Evolutionary conservation across 108 stramenopile genomes (phyloP), one percentile per base, ranked within the genome.

Genomic region (Nitzschia sp.): DNA sequence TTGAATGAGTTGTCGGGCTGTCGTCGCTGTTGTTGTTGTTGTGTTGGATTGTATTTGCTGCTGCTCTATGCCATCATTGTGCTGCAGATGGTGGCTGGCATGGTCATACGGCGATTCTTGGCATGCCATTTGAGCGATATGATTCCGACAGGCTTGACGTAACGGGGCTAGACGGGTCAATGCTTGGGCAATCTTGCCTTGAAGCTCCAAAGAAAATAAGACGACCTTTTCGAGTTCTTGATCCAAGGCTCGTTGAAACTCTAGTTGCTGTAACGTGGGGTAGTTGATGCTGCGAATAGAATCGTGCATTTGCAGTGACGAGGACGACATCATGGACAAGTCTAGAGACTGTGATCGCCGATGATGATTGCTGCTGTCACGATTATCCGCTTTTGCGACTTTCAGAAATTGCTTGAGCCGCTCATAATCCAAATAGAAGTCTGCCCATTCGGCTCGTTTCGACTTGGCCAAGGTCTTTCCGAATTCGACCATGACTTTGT

Each of bases 221-320:
- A 89, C 74, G 3, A 87, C 74, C 68, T 87, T 89, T 71, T 89
- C 84, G 24, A 92, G 75, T 71, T 92, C 84, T 38, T 71, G 61
- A 60, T 92, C 84, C 29, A 92, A 45, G 9, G 75, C 64, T 25
- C 34, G 47, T 24, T 77, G 73, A 65, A 89, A 89, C 8, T 76
- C 78, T n/a, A 46, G 30, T 0, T 46, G n/a, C 3, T 38, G 19
- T 47, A 61, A 13, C 23, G 24, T 18, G 9, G 58, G 23, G 64
- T 28, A 13, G 15, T 30, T 23, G 28, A 19, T 47, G n/a, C 24
- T 1, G 4, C 3, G 3, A 28, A 32, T 17, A 45, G 19, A 60
- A 3, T 34, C 25, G 23, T 62, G 17, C 63, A 29, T 2, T 25
- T 27, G 27, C 26, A 18, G 15, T 5, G 13, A 21, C 4, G 19